Evolutionary conservation across 306 rosid genomes (phyloP).

Genomic region (Fragaria vesca): DNA sequence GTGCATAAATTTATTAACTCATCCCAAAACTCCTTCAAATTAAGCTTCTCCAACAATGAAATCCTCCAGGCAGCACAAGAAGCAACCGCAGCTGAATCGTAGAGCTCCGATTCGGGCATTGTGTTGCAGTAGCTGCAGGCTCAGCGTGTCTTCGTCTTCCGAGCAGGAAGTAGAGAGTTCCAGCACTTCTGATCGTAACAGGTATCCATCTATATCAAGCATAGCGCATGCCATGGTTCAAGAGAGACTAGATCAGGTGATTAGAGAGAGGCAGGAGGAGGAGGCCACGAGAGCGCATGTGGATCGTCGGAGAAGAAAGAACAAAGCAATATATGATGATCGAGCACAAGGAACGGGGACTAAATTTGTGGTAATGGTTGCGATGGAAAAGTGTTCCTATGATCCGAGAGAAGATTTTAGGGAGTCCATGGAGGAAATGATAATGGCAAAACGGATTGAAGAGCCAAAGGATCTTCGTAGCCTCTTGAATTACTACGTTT

Average conservation of each 20-base stretch:
- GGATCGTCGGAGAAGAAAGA: conserved; percentile 50
- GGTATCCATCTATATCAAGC: conserved; percentile 72
- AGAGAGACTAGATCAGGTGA: conserved; percentile 82
- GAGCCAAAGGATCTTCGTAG: conserved; percentile 73
- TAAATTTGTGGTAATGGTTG: conserved; percentile 77
- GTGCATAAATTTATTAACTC: conserved; percentile 53
- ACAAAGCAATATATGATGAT: conserved; percentile 28
- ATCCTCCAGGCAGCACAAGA: conserved; percentile 50
- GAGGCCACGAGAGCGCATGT: conserved; percentile 21
- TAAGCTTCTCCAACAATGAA: conserved; percentile 42
- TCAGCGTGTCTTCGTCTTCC: conserved; percentile 80
- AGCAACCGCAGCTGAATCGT: conserved; percentile 39
- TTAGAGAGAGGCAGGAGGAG: conserved; percentile 56
- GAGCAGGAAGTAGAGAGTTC: conserved; percentile 71
- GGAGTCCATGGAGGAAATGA: conserved; percentile 83
- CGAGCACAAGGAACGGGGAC: conserved; percentile 31
- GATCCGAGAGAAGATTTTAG: conserved; percentile 86
- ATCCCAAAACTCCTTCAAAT: conserved; percentile 41
- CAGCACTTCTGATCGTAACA: conserved; percentile 35
- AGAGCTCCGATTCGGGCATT: conserved; percentile 53
- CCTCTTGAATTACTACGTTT: conserved; percentile 79
- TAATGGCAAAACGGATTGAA: conserved; percentile 58
- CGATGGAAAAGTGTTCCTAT: conserved; percentile 73
- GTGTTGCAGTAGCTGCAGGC: conserved; percentile 78
- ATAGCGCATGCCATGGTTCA: conserved; percentile 96